Conservation (phyloP, 805 yeast species). For the Pichia scutulata region DNA sequence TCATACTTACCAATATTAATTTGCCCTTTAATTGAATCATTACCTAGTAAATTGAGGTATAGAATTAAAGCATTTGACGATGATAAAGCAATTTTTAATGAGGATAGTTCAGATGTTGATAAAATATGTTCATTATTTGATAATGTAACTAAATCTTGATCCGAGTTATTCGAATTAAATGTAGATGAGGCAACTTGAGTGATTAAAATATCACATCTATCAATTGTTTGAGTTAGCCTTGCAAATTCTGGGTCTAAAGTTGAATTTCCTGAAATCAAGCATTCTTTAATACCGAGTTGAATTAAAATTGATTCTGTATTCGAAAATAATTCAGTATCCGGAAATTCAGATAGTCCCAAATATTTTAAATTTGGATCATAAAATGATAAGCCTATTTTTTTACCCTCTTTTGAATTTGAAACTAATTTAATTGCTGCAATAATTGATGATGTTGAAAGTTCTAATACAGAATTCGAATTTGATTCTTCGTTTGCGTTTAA, state of each 20-base stretch:
- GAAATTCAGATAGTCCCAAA: conserved; percentile 70
- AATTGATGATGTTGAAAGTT: conserved; percentile 29
- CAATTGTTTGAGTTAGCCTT: conserved; percentile 64
- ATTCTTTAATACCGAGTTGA: conserved; percentile 86
- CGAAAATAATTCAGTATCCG: conserved; percentile 81
- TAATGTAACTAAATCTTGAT: conserved; percentile 70
- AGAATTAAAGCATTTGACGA: conserved; percentile 62
- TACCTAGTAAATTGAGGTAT: conserved; percentile 58
- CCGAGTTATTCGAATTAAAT: conserved; percentile 62
- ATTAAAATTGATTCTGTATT: conserved; percentile 80
- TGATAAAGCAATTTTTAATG: conserved; percentile 43
- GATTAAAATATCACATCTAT: conserved; percentile 69
- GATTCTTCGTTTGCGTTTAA: conserved; percentile 18
- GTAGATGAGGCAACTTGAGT: conserved; percentile 51
- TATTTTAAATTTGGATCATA: conserved; percentile 62
- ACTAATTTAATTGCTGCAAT: conserved; percentile 45
- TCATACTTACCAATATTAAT: conserved; percentile 59
- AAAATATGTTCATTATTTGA: conserved; percentile 48
- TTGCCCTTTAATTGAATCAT: conserved; percentile 46
- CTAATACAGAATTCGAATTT: conserved; percentile 21
- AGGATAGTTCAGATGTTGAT: conserved; percentile 47
- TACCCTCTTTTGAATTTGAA: conserved; percentile 34
- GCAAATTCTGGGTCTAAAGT: conserved; percentile 43
- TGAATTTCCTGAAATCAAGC: conserved; percentile 38
- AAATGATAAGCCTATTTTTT: conserved; percentile 68